Conservation (phyloP, 75 land plant genomes). For the Gnetum montanum region DNA sequence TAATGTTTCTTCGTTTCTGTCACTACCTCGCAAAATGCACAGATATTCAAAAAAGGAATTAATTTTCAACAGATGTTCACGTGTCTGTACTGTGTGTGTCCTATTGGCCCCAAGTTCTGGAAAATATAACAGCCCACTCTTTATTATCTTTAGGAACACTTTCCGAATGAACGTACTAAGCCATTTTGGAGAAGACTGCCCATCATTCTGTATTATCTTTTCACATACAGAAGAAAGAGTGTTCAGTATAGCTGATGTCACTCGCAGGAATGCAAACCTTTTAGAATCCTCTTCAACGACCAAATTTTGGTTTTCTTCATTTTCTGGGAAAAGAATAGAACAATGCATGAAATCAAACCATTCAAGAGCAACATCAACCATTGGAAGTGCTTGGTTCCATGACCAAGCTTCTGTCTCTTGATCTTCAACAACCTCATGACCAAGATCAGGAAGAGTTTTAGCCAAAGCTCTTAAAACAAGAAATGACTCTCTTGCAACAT, state of each 20-base stretch:
- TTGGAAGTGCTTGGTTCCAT: conserved; percentile 68
- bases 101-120: conserved; percentile 5
- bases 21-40: conserved; percentile 25
- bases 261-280: conserved; percentile 24
- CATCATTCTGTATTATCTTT: conserved; percentile 30
- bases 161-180: conserved; percentile 62
- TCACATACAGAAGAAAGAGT: conserved; percentile 58
- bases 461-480: conserved; percentile 57
- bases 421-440: conserved; percentile 17
- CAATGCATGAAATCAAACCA: conserved; percentile 40
- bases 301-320: not conserved
- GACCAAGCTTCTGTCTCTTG: conserved; percentile 36
- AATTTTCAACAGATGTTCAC: not conserved
- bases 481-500: conserved; percentile 57
- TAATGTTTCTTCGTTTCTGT: conserved; percentile 27
- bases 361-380: conserved; percentile 59
- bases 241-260: conserved; percentile 54
- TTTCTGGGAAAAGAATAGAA: conserved; percentile 5
- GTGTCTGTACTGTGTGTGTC: no score
- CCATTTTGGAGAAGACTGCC: conserved; percentile 11
- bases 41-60: conserved; percentile 38
- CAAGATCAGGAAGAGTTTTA: conserved; percentile 47
- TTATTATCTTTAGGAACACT: conserved; percentile 51
- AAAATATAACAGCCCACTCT: conserved; percentile 37
- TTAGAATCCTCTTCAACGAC: not conserved